Base-by-base conservation (phyloP, 2,329 filamentous ascomycete species). In the Diaporthe aspalathi region DNA sequence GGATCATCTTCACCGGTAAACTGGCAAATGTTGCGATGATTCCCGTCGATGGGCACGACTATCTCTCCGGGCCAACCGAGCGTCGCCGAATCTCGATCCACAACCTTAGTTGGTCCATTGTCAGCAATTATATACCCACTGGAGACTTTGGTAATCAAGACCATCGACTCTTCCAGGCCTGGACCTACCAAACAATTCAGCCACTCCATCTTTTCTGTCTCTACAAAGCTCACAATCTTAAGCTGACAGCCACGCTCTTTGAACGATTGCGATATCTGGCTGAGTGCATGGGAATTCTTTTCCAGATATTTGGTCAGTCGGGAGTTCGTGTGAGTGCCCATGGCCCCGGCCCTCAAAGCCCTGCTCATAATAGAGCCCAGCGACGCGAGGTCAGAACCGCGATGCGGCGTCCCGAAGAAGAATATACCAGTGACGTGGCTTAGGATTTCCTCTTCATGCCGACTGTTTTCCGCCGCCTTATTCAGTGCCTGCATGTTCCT, bases 61-160 rank as follows among this genome's bases (percentile, higher is more conserved):
- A 50, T 24, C n/a, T 50, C 47, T 6, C 3, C 11, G n/a, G 20
- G 47, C 47, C 47, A 50, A 6, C 47, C 47, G n/a, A 50, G n/a
- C 22, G 63, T 65, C 2, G 73, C 70, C 6, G 60, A 72, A 9
- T 70, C 68, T 45, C 47, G 45, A 14, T 69, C 73, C 9, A 74
- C 70, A 14, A 74, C 70, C 74, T 71, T 38, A 57, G n/a, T 12
- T 7, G 22, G 8, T 2, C 20, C 8, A 50, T 8, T 9, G n/a
- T 50, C 47, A 50, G 47, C 6, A 47, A n/a, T n/a, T n/a, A n/a
- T n/a, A 20, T 47, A n/a, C 16, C 5, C 16, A n/a, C 11, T n/a
- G 20, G 20, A 20, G n/a, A 47, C 16, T n/a, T n/a, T n/a, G 8
- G 20, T n/a, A 47, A n/a, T 7, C 3, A n/a, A 47, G 16, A 3